Evolutionary conservation across 75 land plant genomes (phyloP).

Genomic region (Sequoia sempervirens): DNA sequence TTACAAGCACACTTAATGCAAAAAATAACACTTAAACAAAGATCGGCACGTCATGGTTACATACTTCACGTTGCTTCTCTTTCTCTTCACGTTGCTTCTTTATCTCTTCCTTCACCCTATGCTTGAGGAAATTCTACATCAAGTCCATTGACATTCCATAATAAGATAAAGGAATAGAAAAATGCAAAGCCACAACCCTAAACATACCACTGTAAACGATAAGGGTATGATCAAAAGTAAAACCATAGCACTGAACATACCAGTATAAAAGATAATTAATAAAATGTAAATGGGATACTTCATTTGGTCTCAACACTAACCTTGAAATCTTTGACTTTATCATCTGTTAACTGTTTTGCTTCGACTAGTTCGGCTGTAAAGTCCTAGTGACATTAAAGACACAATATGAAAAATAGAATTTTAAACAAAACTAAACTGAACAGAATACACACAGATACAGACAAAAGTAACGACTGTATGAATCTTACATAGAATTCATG

Average conservation of each 20-base stretch:
- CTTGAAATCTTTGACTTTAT: neutral
- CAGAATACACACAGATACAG: neutral
- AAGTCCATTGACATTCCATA: neutral
- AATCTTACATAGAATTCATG: neutral
- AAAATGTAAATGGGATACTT: neutral
- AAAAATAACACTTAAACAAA: neutral
- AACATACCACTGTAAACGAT: neutral
- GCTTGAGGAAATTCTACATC: conserved; percentile 38
- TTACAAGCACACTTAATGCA: no score
- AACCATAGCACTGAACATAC: neutral
- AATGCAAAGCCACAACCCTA: neutral
- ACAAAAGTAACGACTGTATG: neutral
- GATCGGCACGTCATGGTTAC: neutral
- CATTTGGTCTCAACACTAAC: neutral
- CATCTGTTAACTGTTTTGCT: neutral
- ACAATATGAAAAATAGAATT: no score
- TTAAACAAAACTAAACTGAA: no score
- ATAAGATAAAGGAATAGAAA: neutral
- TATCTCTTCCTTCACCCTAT: conserved; percentile 53
- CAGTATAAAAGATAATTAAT: neutral
- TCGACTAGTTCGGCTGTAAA: neutral
- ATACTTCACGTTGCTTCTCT: conserved; percentile 64
- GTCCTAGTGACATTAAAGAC: neutral
- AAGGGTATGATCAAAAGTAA: neutral
- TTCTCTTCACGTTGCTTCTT: conserved; percentile 56